Conservation (phyloP, 495 filamentous ascomycete species). For the Penicillium cataractarum region DNA sequence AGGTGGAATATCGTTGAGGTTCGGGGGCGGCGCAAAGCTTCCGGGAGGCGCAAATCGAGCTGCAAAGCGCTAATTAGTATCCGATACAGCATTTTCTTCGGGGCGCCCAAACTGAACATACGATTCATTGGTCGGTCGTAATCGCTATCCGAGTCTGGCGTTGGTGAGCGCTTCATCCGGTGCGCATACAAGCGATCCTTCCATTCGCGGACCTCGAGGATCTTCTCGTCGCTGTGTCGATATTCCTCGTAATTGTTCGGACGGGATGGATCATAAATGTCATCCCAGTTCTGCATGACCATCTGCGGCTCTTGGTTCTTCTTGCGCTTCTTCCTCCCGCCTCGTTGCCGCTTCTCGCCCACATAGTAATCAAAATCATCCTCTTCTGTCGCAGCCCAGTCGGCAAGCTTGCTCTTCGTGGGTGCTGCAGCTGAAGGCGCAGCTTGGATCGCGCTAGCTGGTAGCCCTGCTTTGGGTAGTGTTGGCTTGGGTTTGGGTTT, state of each 20-base stretch:
- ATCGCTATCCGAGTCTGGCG: slow-evolving; percentile 62
- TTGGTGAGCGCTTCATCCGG: slow-evolving; percentile 55
- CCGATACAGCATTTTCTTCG: neutral
- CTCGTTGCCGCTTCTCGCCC: slow-evolving; percentile 69
- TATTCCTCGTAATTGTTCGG: slow-evolving; percentile 91
- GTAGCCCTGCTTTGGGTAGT: slow-evolving; percentile 44
- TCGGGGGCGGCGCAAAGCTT: slow-evolving; percentile 74
- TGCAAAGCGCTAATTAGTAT: slow-evolving; percentile 32
- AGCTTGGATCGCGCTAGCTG: slow-evolving; percentile 31
- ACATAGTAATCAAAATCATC: slow-evolving; percentile 69
- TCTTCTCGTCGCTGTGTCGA: slow-evolving; percentile 80
- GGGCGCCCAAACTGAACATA: slow-evolving; percentile 39
- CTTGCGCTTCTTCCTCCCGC: slow-evolving; percentile 86
- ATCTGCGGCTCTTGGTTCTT: slow-evolving; percentile 68
- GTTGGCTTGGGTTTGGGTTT: slow-evolving; percentile 68
- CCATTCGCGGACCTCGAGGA: slow-evolving; percentile 82
- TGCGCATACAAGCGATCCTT: slow-evolving; percentile 83
- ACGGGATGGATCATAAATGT: slow-evolving; percentile 83
- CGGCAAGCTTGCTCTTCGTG: slow-evolving; percentile 72
- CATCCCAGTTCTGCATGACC: slow-evolving; percentile 81
- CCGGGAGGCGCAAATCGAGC: slow-evolving; percentile 73
- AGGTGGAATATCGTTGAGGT: slow-evolving; percentile 44
- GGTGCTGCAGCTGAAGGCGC: slow-evolving; percentile 29
- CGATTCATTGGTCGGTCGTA: slow-evolving; percentile 53
- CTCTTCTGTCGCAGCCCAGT: slow-evolving; percentile 82